Evolutionary conservation across 805 yeast genomes (phyloP), one percentile per base, ranked within the genome.

Genomic region (Saccharomycopsis sp.): DNA sequence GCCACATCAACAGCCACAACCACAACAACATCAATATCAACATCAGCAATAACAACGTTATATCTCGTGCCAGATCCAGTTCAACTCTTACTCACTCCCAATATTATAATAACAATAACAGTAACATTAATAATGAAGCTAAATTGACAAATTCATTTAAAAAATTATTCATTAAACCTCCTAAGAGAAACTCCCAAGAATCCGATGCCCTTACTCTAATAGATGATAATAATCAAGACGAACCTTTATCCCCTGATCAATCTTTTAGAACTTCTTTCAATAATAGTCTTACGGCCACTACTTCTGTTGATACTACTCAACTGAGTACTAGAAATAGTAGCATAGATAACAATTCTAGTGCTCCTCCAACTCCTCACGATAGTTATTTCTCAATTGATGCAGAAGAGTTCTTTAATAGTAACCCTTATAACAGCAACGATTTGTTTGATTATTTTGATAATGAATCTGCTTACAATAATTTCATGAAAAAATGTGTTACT

Each of bases 161-260:
- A 20, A 40, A 37, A 11, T 36, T 45, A 13, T 45, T 45, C 17
- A 29, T 33, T 11, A 36, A 40, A n/a, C 37, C 37, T 13, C 29
- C 40, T 11, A 22, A 29, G 17, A 32, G 23, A 19, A n/a, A 29
- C 13, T 19, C 22, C 13, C 11, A 23, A 11, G 38, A 29, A 4
- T 21, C 22, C 13, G 42, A 43, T 21, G 22, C 41, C 4, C 35
- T 45, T 16, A 45, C 48, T 4, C 22, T 40, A 8, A 40, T 40
- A 24, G 48, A 45, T 14, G 44, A 37, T 32, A 28, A 26, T 22
- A 24, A n/a, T 7, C 32, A 4, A 38, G 24, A 43, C 7, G 8
- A 17, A 14, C 40, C 8, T 13, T 16, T 11, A 26, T 29, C 29
- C 20, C 44, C 40, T 4, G 41, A 41, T 19, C n/a, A 19, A 4